A percentile compares a stretch with the other conserved stretches of the same genome.
Conservation (phyloP, 208 protist genomes). For the Trypanosoma lewisi region DNA sequence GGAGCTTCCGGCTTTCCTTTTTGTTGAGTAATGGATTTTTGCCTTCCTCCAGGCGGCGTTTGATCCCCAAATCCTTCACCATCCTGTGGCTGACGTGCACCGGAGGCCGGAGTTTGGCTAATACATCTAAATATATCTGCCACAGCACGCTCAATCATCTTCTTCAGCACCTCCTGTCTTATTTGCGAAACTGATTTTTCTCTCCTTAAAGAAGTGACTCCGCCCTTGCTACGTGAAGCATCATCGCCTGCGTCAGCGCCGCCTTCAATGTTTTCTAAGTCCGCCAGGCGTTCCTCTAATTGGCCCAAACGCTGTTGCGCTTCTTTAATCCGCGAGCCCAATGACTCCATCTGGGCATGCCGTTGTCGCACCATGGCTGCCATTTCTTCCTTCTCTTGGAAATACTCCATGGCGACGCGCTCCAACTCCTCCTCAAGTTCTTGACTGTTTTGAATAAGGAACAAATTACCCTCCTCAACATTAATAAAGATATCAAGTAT, state of each 20-base stretch:
- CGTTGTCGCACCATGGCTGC: conserved; percentile 76
- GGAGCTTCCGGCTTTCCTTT: too few relatives aligned
- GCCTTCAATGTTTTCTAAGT: conserved; percentile 42
- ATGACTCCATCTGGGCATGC: conserved; percentile 79
- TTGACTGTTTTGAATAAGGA: conserved; percentile 96
- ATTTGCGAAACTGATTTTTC: conserved; percentile 23
- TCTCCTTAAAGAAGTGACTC: conserved; percentile 1
- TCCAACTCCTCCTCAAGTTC: conserved; percentile 94
- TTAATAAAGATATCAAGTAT: conserved; percentile 94
- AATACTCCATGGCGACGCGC: conserved; percentile 82
- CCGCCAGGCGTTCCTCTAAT: conserved; percentile 62
- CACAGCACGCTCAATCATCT: conserved; percentile 61
- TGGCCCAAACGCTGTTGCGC: conserved; percentile 71
- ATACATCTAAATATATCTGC: conserved; percentile 58
- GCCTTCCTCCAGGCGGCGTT: neutral
- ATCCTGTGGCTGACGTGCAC: conserved; percentile 9
- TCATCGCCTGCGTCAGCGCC: neutral
- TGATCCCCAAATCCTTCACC: neutral
- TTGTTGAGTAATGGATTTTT: neutral
- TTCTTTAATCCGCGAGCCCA: conserved; percentile 70
- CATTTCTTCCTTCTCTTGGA: conserved; percentile 86
- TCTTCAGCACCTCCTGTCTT: conserved; percentile 68
- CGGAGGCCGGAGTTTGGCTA: conserved; percentile 4
- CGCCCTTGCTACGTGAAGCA: neutral
- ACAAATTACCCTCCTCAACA: conserved; percentile 95